Conservation (phyloP, 495 filamentous ascomycete genomes). For the Acidiella bohemica region DNA sequence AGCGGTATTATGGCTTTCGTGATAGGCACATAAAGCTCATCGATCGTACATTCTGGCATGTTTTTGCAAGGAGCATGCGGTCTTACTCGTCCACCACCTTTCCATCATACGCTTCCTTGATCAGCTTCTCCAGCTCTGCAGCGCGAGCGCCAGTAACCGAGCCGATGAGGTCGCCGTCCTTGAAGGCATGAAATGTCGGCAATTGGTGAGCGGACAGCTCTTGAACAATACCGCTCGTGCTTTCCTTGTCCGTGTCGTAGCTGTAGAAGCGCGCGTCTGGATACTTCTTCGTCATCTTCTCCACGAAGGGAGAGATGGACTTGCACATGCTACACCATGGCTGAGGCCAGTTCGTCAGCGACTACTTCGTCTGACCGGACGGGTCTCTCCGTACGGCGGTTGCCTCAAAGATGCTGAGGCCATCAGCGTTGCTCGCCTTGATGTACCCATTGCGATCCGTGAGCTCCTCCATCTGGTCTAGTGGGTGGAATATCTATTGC, state of each 20-base stretch:
- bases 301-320: slow-evolving; percentile 21
- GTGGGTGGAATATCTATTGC: no score
- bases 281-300: slow-evolving; percentile 21
- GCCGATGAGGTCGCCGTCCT: slow-evolving; percentile 22
- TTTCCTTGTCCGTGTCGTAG: slow-evolving; percentile 21
- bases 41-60: no score
- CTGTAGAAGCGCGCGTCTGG: slow-evolving; percentile 21
- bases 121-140: slow-evolving; percentile 18
- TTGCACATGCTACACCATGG: slow-evolving; percentile 23
- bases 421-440: slow-evolving; percentile 20
- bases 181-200: slow-evolving; percentile 24
- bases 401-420: slow-evolving; percentile 22
- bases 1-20: no score
- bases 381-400: slow-evolving; percentile 5
- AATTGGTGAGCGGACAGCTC: slow-evolving; percentile 21
- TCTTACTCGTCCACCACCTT: slow-evolving; percentile 10
- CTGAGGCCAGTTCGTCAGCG: not conserved
- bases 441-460: slow-evolving; percentile 16
- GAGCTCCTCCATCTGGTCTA: slow-evolving; percentile 18
- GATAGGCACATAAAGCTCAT: no score
- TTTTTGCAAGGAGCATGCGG: no score
- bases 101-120: slow-evolving; percentile 18
- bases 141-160: slow-evolving; percentile 17
- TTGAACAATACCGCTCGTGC: slow-evolving; percentile 20
- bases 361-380: not conserved